These are phyloP conservation scores for Allomyces macrogynus DNA, from an alignment of 192 early-diverging fungal species.

Conservation along the genomic window DNA sequence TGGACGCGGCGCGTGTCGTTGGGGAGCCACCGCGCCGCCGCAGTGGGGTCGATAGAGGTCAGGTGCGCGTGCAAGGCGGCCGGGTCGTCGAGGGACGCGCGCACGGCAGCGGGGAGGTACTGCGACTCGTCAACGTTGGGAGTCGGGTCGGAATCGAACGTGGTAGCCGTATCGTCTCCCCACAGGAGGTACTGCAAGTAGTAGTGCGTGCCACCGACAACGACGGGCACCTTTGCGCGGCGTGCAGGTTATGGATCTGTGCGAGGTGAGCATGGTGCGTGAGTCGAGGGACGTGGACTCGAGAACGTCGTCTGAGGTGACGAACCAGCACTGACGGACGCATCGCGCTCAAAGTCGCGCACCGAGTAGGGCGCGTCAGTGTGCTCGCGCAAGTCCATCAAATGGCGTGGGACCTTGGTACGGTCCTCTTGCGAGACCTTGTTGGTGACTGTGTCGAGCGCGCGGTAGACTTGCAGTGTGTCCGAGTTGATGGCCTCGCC, in stretches of 20 bases:
- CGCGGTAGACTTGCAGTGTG: slow-evolving; percentile 85
- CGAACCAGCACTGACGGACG: slow-evolving; percentile 38
- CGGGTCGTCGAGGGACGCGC: slow-evolving; percentile 15
- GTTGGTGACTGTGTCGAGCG: slow-evolving; percentile 88
- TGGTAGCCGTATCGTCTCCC: slow-evolving; percentile 14
- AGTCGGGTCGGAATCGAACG: no score
- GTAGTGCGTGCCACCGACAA: slow-evolving; percentile 94
- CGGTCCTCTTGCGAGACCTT: slow-evolving; percentile 60
- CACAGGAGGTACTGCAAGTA: slow-evolving; percentile 85
- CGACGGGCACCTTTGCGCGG: slow-evolving; percentile 49
- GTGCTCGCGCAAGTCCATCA: slow-evolving; percentile 52
- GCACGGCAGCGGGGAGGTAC: slow-evolving; percentile 7
- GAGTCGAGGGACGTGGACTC: background rate
- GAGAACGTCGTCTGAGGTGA: background rate
- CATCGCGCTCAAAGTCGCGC: slow-evolving; percentile 62
- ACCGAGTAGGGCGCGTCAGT: slow-evolving; percentile 65
- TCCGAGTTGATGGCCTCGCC: slow-evolving; percentile 92
- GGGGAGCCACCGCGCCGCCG: slow-evolving; percentile 77
- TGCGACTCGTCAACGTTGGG: slow-evolving; percentile 23
- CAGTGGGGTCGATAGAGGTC: slow-evolving; percentile 50
- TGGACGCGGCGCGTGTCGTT: slow-evolving; percentile 72
- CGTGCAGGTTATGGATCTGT: slow-evolving; percentile 57
- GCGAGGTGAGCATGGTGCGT: background rate
- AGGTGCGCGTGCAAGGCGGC: slow-evolving; percentile 44
- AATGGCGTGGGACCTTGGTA: slow-evolving; percentile 52